Evolutionary conservation across 805 yeast species (phyloP), one percentile per base, ranked within the genome.

Genomic region (Nakazawaea holstii): DNA sequence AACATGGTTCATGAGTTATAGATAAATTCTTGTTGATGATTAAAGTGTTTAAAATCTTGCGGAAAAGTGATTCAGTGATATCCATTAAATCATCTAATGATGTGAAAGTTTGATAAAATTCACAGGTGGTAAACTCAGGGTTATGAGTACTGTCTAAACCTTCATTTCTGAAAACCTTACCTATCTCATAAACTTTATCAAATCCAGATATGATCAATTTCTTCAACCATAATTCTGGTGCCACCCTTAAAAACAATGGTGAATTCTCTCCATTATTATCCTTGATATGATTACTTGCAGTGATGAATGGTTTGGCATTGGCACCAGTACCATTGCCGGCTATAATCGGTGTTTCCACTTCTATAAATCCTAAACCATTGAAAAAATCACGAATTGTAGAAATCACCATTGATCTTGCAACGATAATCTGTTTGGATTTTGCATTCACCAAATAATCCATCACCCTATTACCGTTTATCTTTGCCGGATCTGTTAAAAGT

Each of bases 181-280:
- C 97, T 45, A 94, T 78, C 59, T 94, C 98, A 63, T 79, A 94
- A 2, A 94, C 83, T 54, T 77, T 80, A 55, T 91, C 95, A 57
- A 91, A 80, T 1, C 99, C 99, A 7, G 87, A 75, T 31, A 92
- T 80, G 2, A 90, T 77, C 43, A 94, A 66, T 53, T 86, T 76
- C 59, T 94, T 94, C 47, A 94, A 73, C 97, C 97, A 94, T 35
- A 94, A 67, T 59, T 92, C 99, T 0, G 99, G 99, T 0, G 99
- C 97, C 2, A 94, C 92, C 38, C 99, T 68, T 39, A 94, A 63
- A 46, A 78, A 82, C 8, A 89, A 64, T 10, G 68, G 66, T 1
- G 57, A 44, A 2, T 52, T 51, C 8, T 52, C 48, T 9, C 49
- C 59, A 2, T 55, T 58, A 1, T 51, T 51, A 15, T 66, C 68